A percentile compares a stretch with the other conserved stretches of the same genome.
Conservation (phyloP, 352 stramenopile genomes). For the Detonula confervacea region DNA sequence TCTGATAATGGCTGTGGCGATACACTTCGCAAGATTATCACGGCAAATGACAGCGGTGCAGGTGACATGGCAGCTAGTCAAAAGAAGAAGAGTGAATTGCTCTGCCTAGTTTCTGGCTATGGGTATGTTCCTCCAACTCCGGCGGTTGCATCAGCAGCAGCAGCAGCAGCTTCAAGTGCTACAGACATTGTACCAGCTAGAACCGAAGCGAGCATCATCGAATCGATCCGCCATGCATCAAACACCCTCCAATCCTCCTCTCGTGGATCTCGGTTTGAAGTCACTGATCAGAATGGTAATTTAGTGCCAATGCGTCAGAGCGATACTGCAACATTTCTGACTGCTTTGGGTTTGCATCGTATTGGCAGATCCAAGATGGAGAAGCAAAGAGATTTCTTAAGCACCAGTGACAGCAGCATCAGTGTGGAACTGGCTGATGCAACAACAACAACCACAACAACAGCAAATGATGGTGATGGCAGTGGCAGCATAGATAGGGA, state of each 20-base stretch:
- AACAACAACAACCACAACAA: not conserved
- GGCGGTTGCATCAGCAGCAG: not conserved
- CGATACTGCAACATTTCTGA: conserved; percentile 37
- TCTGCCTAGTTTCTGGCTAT: conserved; percentile 33
- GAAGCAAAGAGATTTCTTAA: too few species aligned
- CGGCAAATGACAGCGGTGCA: not conserved
- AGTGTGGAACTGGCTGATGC: too few species aligned
- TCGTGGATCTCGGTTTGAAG: conserved; percentile 27
- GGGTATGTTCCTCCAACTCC: conserved; percentile 1
- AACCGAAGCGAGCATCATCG: conserved; percentile 33
- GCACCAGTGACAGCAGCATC: not conserved
- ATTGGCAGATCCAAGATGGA: conserved; percentile 41
- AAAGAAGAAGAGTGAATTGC: conserved; percentile 28
- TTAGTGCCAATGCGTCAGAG: conserved; percentile 32
- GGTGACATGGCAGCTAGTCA: not conserved
- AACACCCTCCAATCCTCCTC: conserved; percentile 8
- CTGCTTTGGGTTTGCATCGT: conserved; percentile 43
- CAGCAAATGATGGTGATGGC: not conserved
- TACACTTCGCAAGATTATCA: conserved; percentile 23
- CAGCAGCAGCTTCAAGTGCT: not conserved
- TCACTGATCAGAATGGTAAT: conserved; percentile 44
- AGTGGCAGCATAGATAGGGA: conserved; percentile 2
- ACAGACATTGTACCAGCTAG: not conserved
- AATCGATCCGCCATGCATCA: conserved; percentile 25
- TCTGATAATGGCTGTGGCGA: not conserved